phyloP scores from a whole-genome alignment of 805 yeast species.

The Ogataea methanolica region DNA sequence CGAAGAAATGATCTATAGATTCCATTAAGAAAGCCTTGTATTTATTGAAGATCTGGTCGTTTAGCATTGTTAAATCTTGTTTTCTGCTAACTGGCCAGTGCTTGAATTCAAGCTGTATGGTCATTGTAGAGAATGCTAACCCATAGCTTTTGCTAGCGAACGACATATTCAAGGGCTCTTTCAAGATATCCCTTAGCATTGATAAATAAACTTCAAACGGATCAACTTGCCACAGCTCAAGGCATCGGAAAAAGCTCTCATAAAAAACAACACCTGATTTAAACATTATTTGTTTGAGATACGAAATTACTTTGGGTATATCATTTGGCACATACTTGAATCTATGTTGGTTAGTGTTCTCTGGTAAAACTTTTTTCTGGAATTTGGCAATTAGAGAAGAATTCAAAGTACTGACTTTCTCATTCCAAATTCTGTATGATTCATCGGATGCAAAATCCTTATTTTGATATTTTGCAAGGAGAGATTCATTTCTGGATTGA shows the following conservation, averaged over 20 bases:
- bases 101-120: slow-evolving; percentile 16
- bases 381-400: slow-evolving; percentile 1
- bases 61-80: slow-evolving; percentile 8
- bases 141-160: slow-evolving; percentile 19
- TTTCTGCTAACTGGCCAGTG: slow-evolving; percentile 24
- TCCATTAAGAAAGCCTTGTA: slow-evolving; percentile 7
- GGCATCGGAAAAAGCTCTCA: slow-evolving; percentile 23
- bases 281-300: slow-evolving; percentile 13
- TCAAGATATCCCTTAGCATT: slow-evolving; percentile 10
- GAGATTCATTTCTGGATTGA: slow-evolving; percentile 4
- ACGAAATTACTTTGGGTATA: slow-evolving; percentile 8
- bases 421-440: slow-evolving; percentile 10
- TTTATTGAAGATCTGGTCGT: slow-evolving; percentile 11
- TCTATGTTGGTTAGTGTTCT: not conserved
- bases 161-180: slow-evolving; percentile 13
- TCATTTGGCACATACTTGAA: slow-evolving; percentile 15
- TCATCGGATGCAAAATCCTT: slow-evolving; percentile 11
- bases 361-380: not conserved
- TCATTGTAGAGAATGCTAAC: slow-evolving; percentile 22
- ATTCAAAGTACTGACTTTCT: slow-evolving; percentile 4
- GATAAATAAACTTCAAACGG: slow-evolving; percentile 23
- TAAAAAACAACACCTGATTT: slow-evolving; percentile 20
- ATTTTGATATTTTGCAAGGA: slow-evolving; percentile 3
- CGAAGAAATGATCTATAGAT: slow-evolving; percentile 15
- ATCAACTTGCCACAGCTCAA: slow-evolving; percentile 30